Base-by-base conservation (phyloP, 2,329 filamentous ascomycete species). In the Balansia obtecta region DNA sequence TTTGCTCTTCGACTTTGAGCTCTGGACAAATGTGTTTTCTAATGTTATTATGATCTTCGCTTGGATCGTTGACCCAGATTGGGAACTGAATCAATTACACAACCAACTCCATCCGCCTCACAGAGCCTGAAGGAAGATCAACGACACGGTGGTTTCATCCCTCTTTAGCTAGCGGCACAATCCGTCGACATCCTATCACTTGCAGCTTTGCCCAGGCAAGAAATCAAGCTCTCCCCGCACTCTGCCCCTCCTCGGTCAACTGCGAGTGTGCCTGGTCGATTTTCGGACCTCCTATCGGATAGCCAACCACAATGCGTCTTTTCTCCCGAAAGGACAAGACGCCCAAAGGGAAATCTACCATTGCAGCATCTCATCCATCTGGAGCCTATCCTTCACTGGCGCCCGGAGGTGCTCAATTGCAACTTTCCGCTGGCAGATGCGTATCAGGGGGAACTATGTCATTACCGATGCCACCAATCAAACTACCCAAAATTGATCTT, bases 401-500 rank as follows among this genome's bases (percentile, higher is more conserved):
- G 45, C 78, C 76, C 33, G 74, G 71, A 60, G 63, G 65, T 58
- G 62, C 63, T 54, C 60, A 70, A 58, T 76, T 77, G 61, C 74
- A 76, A 58, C 67, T 69, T 15, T 79, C 76, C 8, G 73, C 68
- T 45, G 67, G 70, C 50, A 79, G 74, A 56, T 68, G 68, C 49
- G 65, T 52, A 57, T 41, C 60, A 11, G 70, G 74, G 5, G 69
- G 61, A 33, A 75, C 72, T 2, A 72, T 75, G n/a, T 54, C 73
- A 53, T 72, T 74, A 11, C 73, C 75, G 44, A 75, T 78, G 63
- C 72, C 75, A 37, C 72, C 64, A 52, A 63, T 65, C 57, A 73
- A 68, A 54, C 77, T 90, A 57, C 82, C 85, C 58, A 86, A 89
- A 66, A 76, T 94, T 60, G 80, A 88, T 56, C 78, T 97, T 45